phyloP scores from a whole-genome alignment of 345 rosid species.

The Salix koriyanagi region DNA sequence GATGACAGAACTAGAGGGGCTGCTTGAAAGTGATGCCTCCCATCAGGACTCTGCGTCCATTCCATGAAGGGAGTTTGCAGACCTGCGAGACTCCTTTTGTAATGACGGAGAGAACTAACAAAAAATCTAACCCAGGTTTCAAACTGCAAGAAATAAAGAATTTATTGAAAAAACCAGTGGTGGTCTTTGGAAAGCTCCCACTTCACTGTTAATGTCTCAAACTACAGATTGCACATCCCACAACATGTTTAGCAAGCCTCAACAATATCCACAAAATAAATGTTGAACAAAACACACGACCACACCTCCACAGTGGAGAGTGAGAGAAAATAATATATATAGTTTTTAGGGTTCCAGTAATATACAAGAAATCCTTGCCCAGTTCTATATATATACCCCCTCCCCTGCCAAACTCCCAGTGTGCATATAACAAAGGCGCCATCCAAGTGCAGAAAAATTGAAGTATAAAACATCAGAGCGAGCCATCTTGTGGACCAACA shows the following conservation, averaged over 20 bases:
- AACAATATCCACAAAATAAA: slow-evolving; percentile 25
- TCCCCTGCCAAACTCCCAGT: neutral
- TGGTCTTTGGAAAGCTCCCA: neutral
- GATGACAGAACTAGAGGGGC: too few species aligned
- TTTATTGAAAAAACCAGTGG: slow-evolving; percentile 19
- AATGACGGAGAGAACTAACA: neutral
- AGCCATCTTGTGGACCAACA: slow-evolving; percentile 5
- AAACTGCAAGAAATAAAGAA: neutral
- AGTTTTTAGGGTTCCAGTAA: slow-evolving; percentile 4
- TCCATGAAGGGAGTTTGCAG: too few species aligned
- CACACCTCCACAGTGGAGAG: neutral
- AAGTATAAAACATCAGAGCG: slow-evolving; percentile 9
- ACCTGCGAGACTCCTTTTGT: neutral
- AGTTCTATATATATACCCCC: neutral
- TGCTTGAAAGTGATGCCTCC: too few species aligned
- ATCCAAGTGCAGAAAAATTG: slow-evolving; percentile 3
- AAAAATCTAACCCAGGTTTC: neutral
- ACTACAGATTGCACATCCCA: slow-evolving; percentile 18
- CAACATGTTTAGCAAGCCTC: slow-evolving; percentile 21
- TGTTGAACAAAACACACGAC: slow-evolving; percentile 27
- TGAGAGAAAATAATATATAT: slow-evolving; percentile 2
- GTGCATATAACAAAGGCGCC: neutral
- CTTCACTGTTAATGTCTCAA: slow-evolving; percentile 10
- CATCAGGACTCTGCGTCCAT: too few species aligned
- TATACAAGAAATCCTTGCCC: slow-evolving; percentile 27